Evolutionary conservation across 805 yeast species (phyloP), one percentile per base, ranked within the genome.

Genomic region (Pichia cephalocereana): DNA sequence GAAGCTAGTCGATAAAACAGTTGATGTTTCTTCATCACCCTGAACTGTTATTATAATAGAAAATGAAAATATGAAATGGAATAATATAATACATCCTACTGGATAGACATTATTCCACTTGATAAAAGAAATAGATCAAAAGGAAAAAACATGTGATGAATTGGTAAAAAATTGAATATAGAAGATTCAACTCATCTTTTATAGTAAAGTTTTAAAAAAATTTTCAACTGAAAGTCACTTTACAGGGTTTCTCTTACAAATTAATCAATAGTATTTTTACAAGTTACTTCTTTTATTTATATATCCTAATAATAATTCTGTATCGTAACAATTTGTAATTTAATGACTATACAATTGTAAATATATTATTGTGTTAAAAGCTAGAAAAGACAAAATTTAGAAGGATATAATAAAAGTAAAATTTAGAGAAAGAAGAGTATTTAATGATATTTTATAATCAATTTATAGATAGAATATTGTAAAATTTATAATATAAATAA

Each of bases 1-100:
- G 52, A 51, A 54, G 58, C 58, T 54, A 52, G 58, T 54, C 49
- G 58, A 54, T 41, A 41, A 38, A 50, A 50, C 48, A 44, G 41
- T 42, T 46, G 41, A 44, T 49, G 52, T 48, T 31, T 52, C 52
- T 52, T 52, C 55, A 52, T 52, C 55, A 52, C 44, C 46, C 49
- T 30, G 48, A 40, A 26, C 18, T 39, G 36, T 28, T 31, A 23
- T 32, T 26, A 42, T 12, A 36, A 38, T 11, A 38, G 19, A 41
- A 26, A 28, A 34, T 39, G n/a, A 31, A n/a, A 45, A 9, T 18
- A 15, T 10, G 6, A 18, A n/a, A 40, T 23, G 12, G 30, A 39
- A n/a, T n/a, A 38, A 14, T 12, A 40, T 18, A 2, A 27, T 23
- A 23, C 26, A 27, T 23, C 41, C 41, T 11, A 40, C 41, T 27